phyloP scores from a whole-genome alignment of 169 alveolate genomes.

The Plasmodium yoelii region DNA sequence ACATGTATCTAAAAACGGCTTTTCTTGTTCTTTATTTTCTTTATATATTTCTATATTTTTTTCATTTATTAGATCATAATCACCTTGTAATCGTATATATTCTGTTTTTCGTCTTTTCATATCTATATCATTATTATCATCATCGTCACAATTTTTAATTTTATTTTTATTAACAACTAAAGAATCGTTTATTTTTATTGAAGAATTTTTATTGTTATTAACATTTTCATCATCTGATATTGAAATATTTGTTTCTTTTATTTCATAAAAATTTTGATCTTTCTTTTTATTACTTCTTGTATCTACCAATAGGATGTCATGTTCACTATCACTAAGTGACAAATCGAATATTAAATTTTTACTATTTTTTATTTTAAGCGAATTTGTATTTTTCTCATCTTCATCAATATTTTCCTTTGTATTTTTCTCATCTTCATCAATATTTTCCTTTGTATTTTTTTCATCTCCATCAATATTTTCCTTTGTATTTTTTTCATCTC shows the following conservation, averaged over 20 bases:
- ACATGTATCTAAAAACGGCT: constrained; percentile 27
- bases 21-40: constrained; percentile 7
- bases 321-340: constrained; percentile 27
- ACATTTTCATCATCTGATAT: neutral
- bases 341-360: constrained; percentile 47
- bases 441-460: neutral
- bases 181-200: neutral
- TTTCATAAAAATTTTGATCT: neutral
- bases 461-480: neutral
- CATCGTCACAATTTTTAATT: neutral
- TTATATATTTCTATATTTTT: neutral
- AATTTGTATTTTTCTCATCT: constrained; percentile 3
- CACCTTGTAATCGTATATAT: neutral
- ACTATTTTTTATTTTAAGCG: constrained; percentile 1
- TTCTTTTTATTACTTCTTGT: neutral
- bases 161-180: neutral
- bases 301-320: neutral
- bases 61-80: neutral
- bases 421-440: neutral
- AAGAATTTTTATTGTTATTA: neutral
- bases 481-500: neutral
- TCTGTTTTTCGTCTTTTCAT: neutral
- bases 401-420: neutral
- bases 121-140: neutral
- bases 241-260: neutral